Evolutionary conservation across 2,329 filamentous ascomycete species (phyloP).

Genomic region (Ceratocystis cacaofunesta): DNA sequence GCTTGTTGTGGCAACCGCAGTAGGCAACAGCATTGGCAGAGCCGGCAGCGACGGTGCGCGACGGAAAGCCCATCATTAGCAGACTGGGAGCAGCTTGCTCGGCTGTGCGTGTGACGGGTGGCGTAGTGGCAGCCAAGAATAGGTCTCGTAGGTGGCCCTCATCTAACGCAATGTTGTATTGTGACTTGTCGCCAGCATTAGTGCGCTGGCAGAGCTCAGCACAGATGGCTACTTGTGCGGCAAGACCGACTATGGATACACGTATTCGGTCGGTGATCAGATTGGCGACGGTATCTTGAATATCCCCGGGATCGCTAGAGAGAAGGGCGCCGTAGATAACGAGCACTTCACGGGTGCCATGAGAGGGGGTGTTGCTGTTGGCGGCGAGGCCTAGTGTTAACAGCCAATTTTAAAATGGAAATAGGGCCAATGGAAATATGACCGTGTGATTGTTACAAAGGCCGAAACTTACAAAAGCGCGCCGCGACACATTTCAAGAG

Average conservation of each 20-base stretch:
- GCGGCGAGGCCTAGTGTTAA: neutral
- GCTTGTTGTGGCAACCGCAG: conserved; percentile 80
- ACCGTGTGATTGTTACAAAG: neutral
- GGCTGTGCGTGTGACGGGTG: conserved; percentile 60
- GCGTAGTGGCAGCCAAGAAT: conserved; percentile 77
- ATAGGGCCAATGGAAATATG: neutral
- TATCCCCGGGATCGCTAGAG: conserved; percentile 85
- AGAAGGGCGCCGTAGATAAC: conserved; percentile 83
- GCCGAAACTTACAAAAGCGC: conserved; percentile 55
- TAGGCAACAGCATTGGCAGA: conserved; percentile 47
- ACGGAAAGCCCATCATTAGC: conserved; percentile 97
- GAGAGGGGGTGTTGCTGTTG: conserved; percentile 66
- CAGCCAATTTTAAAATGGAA: conserved; percentile 6
- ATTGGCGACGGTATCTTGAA: conserved; percentile 71
- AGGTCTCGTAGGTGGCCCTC: conserved; percentile 65
- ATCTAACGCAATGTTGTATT: conserved; percentile 75
- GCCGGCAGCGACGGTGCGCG: conserved; percentile 56
- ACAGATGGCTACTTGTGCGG: conserved; percentile 85
- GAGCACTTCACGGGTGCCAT: conserved; percentile 85
- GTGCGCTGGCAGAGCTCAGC: conserved; percentile 76
- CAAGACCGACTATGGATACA: conserved; percentile 77
- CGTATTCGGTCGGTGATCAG: conserved; percentile 73
- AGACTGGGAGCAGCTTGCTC: conserved; percentile 48
- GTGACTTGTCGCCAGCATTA: conserved; percentile 60
- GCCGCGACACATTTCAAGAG: conserved; percentile 85